Evolutionary conservation across 2,329 filamentous ascomycete genomes (phyloP).

Genomic region (Colletotrichum sp.): DNA sequence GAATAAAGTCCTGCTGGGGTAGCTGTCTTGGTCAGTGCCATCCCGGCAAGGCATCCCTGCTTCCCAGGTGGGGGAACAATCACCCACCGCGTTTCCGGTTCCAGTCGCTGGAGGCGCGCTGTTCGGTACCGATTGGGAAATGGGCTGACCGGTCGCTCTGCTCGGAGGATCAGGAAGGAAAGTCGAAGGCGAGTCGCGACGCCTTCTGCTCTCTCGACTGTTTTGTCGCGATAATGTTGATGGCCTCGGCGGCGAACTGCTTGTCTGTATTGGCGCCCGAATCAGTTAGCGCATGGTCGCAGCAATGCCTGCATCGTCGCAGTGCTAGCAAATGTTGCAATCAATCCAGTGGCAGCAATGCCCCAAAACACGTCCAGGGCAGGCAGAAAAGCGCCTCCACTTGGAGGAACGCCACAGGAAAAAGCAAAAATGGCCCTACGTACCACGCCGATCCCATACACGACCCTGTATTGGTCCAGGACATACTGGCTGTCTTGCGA

Average conservation of each 20-base stretch:
- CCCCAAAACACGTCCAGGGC: conserved; percentile 5
- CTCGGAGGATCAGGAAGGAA: background rate
- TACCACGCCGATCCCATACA: conserved; percentile 45
- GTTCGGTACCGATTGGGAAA: background rate
- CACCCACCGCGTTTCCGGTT: conserved; percentile 2
- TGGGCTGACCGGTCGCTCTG: background rate
- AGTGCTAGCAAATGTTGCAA: conserved; percentile 2
- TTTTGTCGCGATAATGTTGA: background rate
- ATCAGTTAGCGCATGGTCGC: conserved; percentile 15
- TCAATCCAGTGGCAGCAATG: conserved; percentile 2
- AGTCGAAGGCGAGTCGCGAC: background rate
- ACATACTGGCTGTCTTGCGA: conserved; percentile 52
- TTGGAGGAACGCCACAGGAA: conserved; percentile 14
- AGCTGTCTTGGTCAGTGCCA: conserved; percentile 19
- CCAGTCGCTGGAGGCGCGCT: background rate
- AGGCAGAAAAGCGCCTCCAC: background rate
- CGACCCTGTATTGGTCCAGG: conserved; percentile 39
- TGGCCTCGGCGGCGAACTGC: conserved; percentile 18
- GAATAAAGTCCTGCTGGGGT: conserved; percentile 11
- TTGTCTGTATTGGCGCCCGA: conserved; percentile 7
- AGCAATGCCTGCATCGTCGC: conserved; percentile 9
- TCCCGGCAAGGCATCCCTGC: conserved; percentile 7
- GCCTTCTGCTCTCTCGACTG: background rate
- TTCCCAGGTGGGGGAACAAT: background rate
- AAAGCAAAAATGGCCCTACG: conserved; percentile 27